Conservation (phyloP, 2,329 filamentous ascomycete genomes). For the Scolecobasidium constrictum region DNA sequence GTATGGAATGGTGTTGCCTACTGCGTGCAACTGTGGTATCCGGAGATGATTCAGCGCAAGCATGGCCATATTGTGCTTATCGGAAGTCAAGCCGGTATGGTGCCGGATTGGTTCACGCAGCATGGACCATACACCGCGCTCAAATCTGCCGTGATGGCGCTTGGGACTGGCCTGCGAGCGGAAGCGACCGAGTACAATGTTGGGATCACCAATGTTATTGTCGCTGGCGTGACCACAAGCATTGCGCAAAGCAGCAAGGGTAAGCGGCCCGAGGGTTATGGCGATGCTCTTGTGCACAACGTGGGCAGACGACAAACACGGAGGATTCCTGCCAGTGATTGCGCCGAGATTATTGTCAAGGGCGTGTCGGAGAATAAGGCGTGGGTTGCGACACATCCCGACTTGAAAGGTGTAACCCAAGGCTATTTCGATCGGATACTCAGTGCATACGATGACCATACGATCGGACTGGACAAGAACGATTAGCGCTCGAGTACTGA, state of each 20-base stretch:
- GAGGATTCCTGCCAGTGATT: constrained; percentile 11
- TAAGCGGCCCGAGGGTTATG: constrained; percentile 13
- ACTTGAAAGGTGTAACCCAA: constrained; percentile 13
- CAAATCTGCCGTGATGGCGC: constrained; percentile 13
- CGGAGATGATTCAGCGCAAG: constrained; percentile 1
- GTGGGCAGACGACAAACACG: constrained; percentile 12
- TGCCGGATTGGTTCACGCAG: constrained; percentile 13
- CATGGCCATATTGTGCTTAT: constrained; percentile 1
- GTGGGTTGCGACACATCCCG: constrained; percentile 14
- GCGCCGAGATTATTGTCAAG: constrained; percentile 12
- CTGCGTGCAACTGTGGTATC: constrained; percentile 3
- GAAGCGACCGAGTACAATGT: constrained; percentile 13
- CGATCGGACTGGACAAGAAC: too few species aligned
- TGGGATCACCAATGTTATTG: constrained; percentile 12
- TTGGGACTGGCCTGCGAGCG: constrained; percentile 12
- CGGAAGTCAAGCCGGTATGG: constrained; percentile 13
- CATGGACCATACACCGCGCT: constrained; percentile 14
- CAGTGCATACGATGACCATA: constrained; percentile 12
- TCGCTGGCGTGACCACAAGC: constrained; percentile 13
- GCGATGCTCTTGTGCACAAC: constrained; percentile 10
- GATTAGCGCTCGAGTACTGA: too few species aligned
- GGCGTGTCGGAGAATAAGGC: constrained; percentile 13
- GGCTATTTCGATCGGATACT: constrained; percentile 15
- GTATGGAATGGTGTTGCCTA: background rate
- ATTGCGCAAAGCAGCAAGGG: constrained; percentile 12